These are phyloP conservation scores for Quercus lobata DNA, from an alignment of 331 rosid genomes.

Conservation along the genomic window DNA sequence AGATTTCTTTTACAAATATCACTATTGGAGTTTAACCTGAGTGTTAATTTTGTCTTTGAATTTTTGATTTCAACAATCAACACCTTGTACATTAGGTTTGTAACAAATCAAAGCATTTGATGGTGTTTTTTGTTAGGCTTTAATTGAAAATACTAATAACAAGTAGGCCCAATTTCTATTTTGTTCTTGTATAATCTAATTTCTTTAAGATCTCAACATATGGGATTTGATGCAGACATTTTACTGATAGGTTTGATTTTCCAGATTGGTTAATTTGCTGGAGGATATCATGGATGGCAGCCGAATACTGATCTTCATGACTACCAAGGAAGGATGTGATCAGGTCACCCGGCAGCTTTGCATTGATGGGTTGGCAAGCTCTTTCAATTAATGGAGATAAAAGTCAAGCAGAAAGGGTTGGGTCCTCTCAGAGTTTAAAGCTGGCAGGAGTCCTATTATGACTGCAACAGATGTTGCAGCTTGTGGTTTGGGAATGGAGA, in stretches of 20 bases:
- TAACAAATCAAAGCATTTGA: no score
- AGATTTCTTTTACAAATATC: no score
- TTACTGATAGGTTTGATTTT: constrained; percentile 21
- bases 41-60: no score
- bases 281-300: constrained; percentile 99
- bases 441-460: constrained; percentile 99
- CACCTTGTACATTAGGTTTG: no score
- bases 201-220: neutral
- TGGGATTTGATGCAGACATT: neutral
- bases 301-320: constrained; percentile 91
- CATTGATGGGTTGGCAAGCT: constrained; percentile 99
- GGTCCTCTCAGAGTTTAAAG: constrained; percentile 94
- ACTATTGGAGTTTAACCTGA: no score
- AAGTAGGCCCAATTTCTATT: constrained; percentile 46
- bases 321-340: constrained; percentile 96
- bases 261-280: constrained; percentile 87
- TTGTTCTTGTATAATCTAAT: constrained; percentile 6
- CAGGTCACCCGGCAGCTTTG: constrained; percentile 94
- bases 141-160: constrained; percentile 26
- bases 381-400: constrained; percentile 96
- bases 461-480: constrained; percentile 99
- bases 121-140: no score
- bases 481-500: constrained; percentile 81
- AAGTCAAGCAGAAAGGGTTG: constrained; percentile 97
- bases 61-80: no score